Evolutionary conservation across 2,329 filamentous ascomycete genomes (phyloP).

Genomic region (Trichoderma hamatum): DNA sequence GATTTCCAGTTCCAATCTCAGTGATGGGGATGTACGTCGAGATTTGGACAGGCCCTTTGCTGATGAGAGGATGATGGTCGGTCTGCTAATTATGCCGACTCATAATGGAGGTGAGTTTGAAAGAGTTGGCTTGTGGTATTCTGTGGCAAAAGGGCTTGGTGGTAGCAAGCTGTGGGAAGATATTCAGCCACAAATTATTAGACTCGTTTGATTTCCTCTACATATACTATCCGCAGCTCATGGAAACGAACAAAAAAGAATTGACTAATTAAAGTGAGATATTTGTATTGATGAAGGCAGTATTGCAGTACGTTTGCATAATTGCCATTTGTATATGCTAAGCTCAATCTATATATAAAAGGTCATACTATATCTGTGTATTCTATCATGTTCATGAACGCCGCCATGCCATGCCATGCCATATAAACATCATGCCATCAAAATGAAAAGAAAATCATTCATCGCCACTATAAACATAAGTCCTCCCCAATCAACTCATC

Average conservation of each 20-base stretch:
- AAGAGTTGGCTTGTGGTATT: not conserved
- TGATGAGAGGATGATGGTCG: not conserved
- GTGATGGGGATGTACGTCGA: not conserved
- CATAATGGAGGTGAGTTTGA: not conserved
- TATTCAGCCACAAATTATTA: not conserved
- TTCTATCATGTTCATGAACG: constrained; percentile 3
- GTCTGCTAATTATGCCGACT: not conserved
- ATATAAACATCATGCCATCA: constrained; percentile 14
- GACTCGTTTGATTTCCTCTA: not conserved
- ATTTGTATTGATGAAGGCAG: not conserved
- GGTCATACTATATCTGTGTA: not conserved
- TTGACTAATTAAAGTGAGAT: not conserved
- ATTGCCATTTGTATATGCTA: not conserved
- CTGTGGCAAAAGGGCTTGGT: not conserved
- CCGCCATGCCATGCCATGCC: constrained; percentile 9
- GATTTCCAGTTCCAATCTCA: not conserved
- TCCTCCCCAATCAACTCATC: not conserved
- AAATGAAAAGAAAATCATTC: not conserved
- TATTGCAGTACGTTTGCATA: not conserved
- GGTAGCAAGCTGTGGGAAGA: not conserved
- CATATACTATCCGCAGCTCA: too few species aligned
- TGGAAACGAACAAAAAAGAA: too few species aligned
- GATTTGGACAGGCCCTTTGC: not conserved
- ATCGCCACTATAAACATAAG: not conserved
- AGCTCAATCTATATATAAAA: not conserved